Evolutionary conservation across 1,284 basidiomycete species (phyloP).

Genomic region (Uromyces viciae-fabae): DNA sequence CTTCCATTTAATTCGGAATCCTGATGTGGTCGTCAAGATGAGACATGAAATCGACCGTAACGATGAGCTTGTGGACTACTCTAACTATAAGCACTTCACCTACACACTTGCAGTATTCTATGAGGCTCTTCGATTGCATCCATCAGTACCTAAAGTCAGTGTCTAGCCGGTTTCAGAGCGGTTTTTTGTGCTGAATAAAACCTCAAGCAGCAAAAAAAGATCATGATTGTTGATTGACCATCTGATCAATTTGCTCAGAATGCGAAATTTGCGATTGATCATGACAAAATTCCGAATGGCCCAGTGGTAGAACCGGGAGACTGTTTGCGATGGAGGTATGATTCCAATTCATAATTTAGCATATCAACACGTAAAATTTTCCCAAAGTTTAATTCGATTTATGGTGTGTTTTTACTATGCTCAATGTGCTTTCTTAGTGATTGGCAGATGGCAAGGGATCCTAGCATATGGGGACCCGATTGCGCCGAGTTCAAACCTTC

Average conservation of each 20-base stretch:
- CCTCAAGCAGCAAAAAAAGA: not conserved
- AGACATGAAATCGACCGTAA: slow-evolving; percentile 45
- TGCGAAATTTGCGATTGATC: slow-evolving; percentile 43
- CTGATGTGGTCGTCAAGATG: slow-evolving; percentile 33
- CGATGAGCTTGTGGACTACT: slow-evolving; percentile 41
- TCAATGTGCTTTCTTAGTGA: slow-evolving; percentile 45
- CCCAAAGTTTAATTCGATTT: not conserved
- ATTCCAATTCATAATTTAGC: not conserved
- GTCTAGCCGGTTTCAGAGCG: not conserved
- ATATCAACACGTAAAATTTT: not conserved
- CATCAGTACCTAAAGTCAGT: slow-evolving; percentile 46
- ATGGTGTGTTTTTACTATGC: not conserved
- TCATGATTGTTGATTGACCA: not conserved
- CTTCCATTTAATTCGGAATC: slow-evolving; percentile 45
- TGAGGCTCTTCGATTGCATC: slow-evolving; percentile 48
- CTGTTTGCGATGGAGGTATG: slow-evolving; percentile 42
- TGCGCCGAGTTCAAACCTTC: slow-evolving; percentile 47
- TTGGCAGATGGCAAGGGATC: slow-evolving; percentile 48
- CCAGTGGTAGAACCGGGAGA: slow-evolving; percentile 33
- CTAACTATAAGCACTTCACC: slow-evolving; percentile 45
- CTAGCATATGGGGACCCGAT: slow-evolving; percentile 47
- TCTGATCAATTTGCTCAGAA: slow-evolving; percentile 17
- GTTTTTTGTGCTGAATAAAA: not conserved
- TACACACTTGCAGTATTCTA: slow-evolving; percentile 46
- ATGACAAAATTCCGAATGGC: slow-evolving; percentile 43